A percentile compares a stretch with the other conserved stretches of the same genome.
Conservation (phyloP, 2,329 filamentous ascomycete genomes). For the Aureobasidium melanogenum region DNA sequence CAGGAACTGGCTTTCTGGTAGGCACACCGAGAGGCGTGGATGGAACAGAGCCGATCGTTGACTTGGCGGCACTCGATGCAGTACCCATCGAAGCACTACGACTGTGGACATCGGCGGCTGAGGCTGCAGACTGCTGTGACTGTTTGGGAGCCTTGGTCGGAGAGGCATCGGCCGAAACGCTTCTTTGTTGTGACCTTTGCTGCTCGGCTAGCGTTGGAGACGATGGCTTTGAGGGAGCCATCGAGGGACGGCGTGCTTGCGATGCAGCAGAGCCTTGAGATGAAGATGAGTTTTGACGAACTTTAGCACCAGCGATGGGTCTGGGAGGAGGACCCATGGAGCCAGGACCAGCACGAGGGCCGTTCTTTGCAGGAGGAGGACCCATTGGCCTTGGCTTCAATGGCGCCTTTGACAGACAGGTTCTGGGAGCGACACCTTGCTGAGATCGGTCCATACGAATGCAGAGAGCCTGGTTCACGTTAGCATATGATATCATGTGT, state of each 20-base stretch:
- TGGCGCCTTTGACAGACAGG: slow-evolving; percentile 83
- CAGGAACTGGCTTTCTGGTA: slow-evolving; percentile 39
- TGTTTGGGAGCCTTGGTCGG: neutral
- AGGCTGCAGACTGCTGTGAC: neutral
- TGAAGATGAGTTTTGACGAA: neutral
- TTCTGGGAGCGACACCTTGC: slow-evolving; percentile 88
- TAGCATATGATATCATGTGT: slow-evolving; percentile 13
- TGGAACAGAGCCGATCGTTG: neutral
- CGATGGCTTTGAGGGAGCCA: slow-evolving; percentile 3
- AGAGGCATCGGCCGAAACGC: neutral
- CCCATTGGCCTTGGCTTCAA: slow-evolving; percentile 70
- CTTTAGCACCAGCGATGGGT: slow-evolving; percentile 11
- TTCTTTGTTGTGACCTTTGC: slow-evolving; percentile 8
- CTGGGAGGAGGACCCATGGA: slow-evolving; percentile 13
- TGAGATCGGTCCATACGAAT: slow-evolving; percentile 80
- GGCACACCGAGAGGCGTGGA: slow-evolving; percentile 22
- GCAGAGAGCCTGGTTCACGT: slow-evolving; percentile 63
- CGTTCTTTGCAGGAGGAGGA: slow-evolving; percentile 36
- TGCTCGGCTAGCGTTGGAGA: neutral
- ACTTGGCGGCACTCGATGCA: neutral
- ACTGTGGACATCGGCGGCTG: neutral
- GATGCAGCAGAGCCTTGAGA: neutral
- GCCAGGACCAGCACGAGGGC: slow-evolving; percentile 22
- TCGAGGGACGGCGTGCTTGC: neutral
- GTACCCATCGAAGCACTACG: slow-evolving; percentile 12